These are phyloP conservation scores for Neofusicoccum cordaticola DNA, from an alignment of 2,329 filamentous ascomycete genomes.

Conservation along the genomic window DNA sequence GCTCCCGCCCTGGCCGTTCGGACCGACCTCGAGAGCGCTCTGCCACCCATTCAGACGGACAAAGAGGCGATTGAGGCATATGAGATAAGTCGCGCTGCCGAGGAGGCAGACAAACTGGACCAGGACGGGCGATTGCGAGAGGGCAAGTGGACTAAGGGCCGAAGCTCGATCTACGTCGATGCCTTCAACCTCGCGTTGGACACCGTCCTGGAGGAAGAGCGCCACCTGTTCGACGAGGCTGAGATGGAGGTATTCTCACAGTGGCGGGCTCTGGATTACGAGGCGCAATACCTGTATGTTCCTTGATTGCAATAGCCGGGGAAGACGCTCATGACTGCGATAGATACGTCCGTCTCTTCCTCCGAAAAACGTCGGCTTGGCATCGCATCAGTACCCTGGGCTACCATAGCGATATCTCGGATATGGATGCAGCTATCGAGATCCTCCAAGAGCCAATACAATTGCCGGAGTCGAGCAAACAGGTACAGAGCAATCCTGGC, in stretches of 20 bases:
- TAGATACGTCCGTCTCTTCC: constrained; percentile 87
- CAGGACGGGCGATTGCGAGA: constrained; percentile 29
- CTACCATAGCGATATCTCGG: constrained; percentile 79
- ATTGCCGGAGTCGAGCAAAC: constrained; percentile 51
- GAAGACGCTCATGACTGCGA: neutral
- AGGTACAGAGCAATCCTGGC: constrained; percentile 42
- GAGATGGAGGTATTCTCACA: constrained; percentile 74
- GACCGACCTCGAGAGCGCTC: constrained; percentile 68
- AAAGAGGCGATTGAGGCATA: constrained; percentile 76
- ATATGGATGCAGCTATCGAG: constrained; percentile 64
- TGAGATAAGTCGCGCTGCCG: constrained; percentile 64
- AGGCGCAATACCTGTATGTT: constrained; percentile 83
- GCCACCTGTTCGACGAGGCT: constrained; percentile 77
- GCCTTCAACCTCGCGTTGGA: constrained; percentile 91
- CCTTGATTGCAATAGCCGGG: neutral
- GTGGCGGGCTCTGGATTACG: constrained; percentile 74
- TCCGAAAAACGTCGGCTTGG: constrained; percentile 89
- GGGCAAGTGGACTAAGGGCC: constrained; percentile 68
- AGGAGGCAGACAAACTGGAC: constrained; percentile 27
- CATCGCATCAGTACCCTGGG: constrained; percentile 74
- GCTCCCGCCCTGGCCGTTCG: constrained; percentile 23
- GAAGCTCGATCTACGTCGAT: constrained; percentile 92
- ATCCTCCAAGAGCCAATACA: constrained; percentile 58
- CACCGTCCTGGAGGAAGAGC: constrained; percentile 85
- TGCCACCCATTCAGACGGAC: constrained; percentile 66